Evolutionary conservation across 1,284 basidiomycete genomes (phyloP).

Genomic region (Earliella scabrosa): DNA sequence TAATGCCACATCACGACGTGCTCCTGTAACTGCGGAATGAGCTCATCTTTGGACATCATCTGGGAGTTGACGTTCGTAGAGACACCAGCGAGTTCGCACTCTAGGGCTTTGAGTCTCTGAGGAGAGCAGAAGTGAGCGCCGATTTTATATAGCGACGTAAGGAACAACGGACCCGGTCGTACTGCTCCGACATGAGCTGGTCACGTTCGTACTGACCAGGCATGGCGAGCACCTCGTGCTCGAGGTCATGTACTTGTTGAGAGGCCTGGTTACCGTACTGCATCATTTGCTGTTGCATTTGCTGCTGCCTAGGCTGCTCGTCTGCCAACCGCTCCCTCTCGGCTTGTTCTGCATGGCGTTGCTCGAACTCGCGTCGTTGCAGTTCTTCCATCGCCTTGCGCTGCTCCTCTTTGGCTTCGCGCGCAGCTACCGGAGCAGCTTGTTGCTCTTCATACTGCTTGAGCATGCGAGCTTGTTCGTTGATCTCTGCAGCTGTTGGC

Average conservation of each 20-base stretch:
- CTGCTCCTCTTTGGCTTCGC: conserved; percentile 83
- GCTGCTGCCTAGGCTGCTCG: conserved; percentile 84
- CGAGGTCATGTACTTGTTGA: conserved; percentile 78
- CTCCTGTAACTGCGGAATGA: conserved; percentile 95
- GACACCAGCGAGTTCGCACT: conserved; percentile 87
- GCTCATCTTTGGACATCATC: conserved; percentile 91
- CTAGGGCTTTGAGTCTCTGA: conserved; percentile 94
- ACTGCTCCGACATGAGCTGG: conserved; percentile 97
- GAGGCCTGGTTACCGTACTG: conserved; percentile 74
- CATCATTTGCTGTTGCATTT: conserved; percentile 80
- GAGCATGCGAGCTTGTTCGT: conserved; percentile 93
- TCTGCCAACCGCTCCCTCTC: conserved; percentile 90
- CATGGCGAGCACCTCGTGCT: conserved; percentile 92
- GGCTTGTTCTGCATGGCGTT: conserved; percentile 86
- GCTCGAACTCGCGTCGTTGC: conserved; percentile 91
- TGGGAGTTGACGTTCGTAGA: conserved; percentile 86
- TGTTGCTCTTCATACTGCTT: conserved; percentile 98
- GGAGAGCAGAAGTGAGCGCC: neutral
- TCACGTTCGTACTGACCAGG: conserved; percentile 98
- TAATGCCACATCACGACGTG: conserved; percentile 97
- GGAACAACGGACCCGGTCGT: conserved; percentile 77
- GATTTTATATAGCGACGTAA: neutral
- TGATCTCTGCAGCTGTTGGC: conserved; percentile 79
- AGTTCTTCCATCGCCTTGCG: conserved; percentile 80
- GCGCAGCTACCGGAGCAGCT: conserved; percentile 75